phyloP scores from a whole-genome alignment of 2,329 filamentous ascomycete genomes.

The Rhinocladiella similis region DNA sequence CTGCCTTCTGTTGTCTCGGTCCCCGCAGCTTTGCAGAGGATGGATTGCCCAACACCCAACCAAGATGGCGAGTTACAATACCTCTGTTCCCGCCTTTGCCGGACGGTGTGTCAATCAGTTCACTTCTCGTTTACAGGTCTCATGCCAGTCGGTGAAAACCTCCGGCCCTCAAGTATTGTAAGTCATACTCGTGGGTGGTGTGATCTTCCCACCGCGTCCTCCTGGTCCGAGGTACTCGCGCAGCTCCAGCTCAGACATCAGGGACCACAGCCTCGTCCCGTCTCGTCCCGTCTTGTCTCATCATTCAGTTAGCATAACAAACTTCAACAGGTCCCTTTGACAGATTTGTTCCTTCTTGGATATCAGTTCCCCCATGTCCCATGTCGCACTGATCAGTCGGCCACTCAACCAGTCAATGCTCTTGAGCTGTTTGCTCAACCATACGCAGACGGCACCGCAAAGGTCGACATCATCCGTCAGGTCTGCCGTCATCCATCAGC shows the following conservation, averaged over 20 bases:
- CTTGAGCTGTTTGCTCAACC: slow-evolving; percentile 18
- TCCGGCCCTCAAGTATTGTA: too few relatives aligned
- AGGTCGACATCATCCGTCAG: slow-evolving; percentile 31
- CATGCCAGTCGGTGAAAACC: too few relatives aligned
- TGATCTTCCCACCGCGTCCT: too few relatives aligned
- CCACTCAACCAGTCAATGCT: slow-evolving; percentile 23
- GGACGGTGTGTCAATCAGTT: too few relatives aligned
- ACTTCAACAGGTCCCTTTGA: slow-evolving; percentile 22
- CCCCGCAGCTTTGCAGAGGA: neutral
- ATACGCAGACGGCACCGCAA: slow-evolving; percentile 30
- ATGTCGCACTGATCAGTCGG: slow-evolving; percentile 20
- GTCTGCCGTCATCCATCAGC: slow-evolving; percentile 1
- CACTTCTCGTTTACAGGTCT: too few relatives aligned
- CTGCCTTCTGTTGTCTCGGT: neutral
- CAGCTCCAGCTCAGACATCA: too few relatives aligned
- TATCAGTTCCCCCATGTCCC: slow-evolving; percentile 24
- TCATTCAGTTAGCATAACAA: slow-evolving; percentile 13
- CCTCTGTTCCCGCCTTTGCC: too few relatives aligned
- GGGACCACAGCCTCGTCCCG: neutral
- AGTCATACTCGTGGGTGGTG: too few relatives aligned
- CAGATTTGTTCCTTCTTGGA: slow-evolving; percentile 17
- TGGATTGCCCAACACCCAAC: too few relatives aligned
- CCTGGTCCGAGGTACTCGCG: too few relatives aligned
- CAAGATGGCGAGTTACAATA: too few relatives aligned
- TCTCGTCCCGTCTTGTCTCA: neutral